Evolutionary conservation across 2,329 filamentous ascomycete genomes (phyloP).

Genomic region (Aspergillus aculeatus): DNA sequence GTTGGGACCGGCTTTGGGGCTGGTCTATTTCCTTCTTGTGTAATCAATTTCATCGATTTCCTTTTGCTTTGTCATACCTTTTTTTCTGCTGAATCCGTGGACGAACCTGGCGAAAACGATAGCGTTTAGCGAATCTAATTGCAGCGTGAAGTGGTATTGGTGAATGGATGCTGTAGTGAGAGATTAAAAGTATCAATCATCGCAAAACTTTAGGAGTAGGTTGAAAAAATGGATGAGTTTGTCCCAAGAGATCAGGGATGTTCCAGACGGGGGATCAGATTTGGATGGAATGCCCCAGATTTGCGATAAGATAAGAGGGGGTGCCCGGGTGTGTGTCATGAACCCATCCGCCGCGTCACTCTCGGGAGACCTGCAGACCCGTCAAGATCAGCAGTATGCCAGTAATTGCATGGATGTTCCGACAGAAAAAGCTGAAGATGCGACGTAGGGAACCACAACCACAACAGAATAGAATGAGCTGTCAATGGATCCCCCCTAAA

Average conservation of each 20-base stretch:
- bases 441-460: too few species aligned
- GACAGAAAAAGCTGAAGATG: too few species aligned
- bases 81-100: not conserved
- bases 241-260: too few species aligned
- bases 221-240: too few species aligned
- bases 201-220: too few species aligned
- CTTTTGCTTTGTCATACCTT: not conserved
- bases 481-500: not conserved
- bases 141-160: not conserved
- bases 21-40: slow-evolving; percentile 1
- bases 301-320: not conserved
- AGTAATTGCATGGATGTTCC: not conserved
- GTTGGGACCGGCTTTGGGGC: not conserved
- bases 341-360: not conserved
- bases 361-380: not conserved
- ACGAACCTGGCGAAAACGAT: not conserved
- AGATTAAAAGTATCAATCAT: too few species aligned
- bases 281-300: not conserved
- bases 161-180: too few species aligned
- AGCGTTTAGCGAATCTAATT: not conserved
- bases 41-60: slow-evolving; percentile 1
- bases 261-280: too few species aligned
- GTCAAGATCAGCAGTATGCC: not conserved
- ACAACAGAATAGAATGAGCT: too few species aligned
- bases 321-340: not conserved